Conservation (phyloP, 164 flowering plant genomes). For the Umbellularia californica region DNA sequence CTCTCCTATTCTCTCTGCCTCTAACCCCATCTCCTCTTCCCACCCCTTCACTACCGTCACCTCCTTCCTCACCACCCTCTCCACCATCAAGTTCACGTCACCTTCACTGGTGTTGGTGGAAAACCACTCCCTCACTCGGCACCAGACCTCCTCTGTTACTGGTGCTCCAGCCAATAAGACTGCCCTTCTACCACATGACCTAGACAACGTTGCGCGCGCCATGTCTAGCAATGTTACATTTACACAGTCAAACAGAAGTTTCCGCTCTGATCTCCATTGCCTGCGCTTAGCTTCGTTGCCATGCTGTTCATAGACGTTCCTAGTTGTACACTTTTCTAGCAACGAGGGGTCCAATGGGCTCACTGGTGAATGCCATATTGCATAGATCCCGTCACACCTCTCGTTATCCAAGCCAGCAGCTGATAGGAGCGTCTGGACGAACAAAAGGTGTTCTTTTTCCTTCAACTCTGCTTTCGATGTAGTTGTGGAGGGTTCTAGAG, state of each 20-base stretch:
- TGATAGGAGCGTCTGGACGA: conserved; percentile 51
- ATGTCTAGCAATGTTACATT: conserved; percentile 63
- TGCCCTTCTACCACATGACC: conserved; percentile 2
- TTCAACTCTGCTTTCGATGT: conserved; percentile 27
- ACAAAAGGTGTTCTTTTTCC: conserved; percentile 46
- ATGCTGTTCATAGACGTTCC: conserved; percentile 30
- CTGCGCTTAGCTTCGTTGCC: conserved; percentile 54
- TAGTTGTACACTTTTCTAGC: conserved; percentile 43
- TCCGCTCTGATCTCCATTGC: conserved; percentile 54
- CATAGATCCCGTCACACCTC: conserved; percentile 23
- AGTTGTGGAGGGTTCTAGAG: conserved; percentile 19
- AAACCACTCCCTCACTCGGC: conserved; percentile 31
- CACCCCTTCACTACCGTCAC: conserved; percentile 58
- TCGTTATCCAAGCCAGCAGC: conserved; percentile 44
- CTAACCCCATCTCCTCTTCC: conserved; percentile 41
- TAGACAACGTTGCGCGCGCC: conserved; percentile 16
- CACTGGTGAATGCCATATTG: conserved; percentile 65
- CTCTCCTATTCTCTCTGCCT: conserved; percentile 49
- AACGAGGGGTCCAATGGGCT: conserved; percentile 71
- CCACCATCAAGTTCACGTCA: conserved; percentile 57
- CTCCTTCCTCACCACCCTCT: conserved; percentile 60
- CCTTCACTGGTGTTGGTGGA: conserved; percentile 18
- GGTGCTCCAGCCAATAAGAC: conserved; percentile 7
- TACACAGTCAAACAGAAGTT: conserved; percentile 77
- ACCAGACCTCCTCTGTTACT: conserved; percentile 27